These are phyloP conservation scores for Sarocladium strictum DNA, from an alignment of 2,329 filamentous ascomycete species.

Conservation along the genomic window DNA sequence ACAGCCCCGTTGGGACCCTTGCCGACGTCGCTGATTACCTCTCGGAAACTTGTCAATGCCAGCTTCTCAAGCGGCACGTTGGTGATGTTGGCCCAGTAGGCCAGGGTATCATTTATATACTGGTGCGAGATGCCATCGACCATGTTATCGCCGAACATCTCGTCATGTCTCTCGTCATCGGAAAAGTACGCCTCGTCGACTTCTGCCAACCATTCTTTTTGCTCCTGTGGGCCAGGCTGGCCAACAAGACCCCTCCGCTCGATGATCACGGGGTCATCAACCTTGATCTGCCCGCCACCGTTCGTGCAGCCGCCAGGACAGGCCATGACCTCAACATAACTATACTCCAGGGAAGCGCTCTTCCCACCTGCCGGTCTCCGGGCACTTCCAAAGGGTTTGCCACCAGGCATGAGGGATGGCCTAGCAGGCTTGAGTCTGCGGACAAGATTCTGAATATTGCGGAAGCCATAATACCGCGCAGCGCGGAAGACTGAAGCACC, in stretches of 20 bases:
- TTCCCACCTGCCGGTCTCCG: constrained; percentile 41
- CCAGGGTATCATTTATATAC: constrained; percentile 61
- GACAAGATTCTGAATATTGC: constrained; percentile 97
- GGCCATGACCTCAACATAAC: constrained; percentile 98
- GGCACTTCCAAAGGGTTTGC: constrained; percentile 51
- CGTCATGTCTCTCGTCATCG: constrained; percentile 41
- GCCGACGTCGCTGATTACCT: constrained; percentile 92
- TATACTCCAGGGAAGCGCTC: constrained; percentile 56
- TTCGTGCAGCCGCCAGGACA: constrained; percentile 99
- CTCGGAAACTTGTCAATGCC: constrained; percentile 79
- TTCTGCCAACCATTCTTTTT: constrained; percentile 76
- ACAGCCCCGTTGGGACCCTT: constrained; percentile 65
- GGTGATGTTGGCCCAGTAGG: constrained; percentile 70
- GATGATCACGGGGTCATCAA: constrained; percentile 65
- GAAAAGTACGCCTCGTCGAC: constrained; percentile 92
- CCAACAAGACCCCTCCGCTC: constrained; percentile 39
- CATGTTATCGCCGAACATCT: constrained; percentile 29
- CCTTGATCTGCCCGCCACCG: constrained; percentile 90
- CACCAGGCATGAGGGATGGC: constrained; percentile 73
- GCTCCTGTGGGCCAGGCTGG: constrained; percentile 68
- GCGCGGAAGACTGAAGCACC: constrained; percentile 65
- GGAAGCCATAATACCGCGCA: constrained; percentile 92
- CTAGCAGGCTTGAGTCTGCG: constrained; percentile 80
- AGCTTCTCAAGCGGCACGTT: constrained; percentile 66
- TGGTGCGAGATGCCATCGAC: constrained; percentile 61